These are phyloP conservation scores for Diaporthe australafricana DNA, from an alignment of 2,329 filamentous ascomycete genomes.

Conservation along the genomic window DNA sequence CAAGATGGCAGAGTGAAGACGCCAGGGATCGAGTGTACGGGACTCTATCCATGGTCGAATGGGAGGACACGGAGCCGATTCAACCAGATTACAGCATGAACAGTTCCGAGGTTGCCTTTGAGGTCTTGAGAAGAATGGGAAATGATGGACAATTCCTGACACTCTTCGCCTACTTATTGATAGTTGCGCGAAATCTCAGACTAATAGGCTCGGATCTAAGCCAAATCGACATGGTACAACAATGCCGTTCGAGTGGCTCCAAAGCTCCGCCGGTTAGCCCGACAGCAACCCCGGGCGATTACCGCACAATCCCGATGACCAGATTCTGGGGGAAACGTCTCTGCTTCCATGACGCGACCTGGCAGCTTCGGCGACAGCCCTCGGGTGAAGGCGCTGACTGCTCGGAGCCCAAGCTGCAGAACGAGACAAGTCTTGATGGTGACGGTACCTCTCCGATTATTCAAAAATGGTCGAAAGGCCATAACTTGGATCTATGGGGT, in stretches of 20 bases:
- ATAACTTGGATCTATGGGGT: neutral
- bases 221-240: neutral
- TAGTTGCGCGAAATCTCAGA: too few relatives aligned
- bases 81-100: conserved; percentile 12
- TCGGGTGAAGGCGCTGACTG: neutral
- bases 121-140: neutral
- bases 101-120: neutral
- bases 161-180: too few relatives aligned
- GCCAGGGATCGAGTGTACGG: conserved; percentile 21
- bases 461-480: neutral
- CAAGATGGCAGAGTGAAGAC: neutral
- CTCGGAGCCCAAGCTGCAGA: neutral
- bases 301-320: too few relatives aligned
- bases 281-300: too few relatives aligned
- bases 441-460: neutral
- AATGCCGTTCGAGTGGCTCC: neutral
- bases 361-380: neutral
- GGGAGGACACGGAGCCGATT: neutral
- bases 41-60: neutral
- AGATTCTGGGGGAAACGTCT: neutral
- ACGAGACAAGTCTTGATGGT: accelerated
- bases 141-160: too few relatives aligned
- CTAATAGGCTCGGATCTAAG: too few relatives aligned
- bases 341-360: neutral
- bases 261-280: accelerated